Percentiles rank a stretch among this genome's conserved stretches.
These are phyloP conservation scores for Dactylorhiza incarnata DNA, from an alignment of 106 monocot species.

Conservation along the genomic window DNA sequence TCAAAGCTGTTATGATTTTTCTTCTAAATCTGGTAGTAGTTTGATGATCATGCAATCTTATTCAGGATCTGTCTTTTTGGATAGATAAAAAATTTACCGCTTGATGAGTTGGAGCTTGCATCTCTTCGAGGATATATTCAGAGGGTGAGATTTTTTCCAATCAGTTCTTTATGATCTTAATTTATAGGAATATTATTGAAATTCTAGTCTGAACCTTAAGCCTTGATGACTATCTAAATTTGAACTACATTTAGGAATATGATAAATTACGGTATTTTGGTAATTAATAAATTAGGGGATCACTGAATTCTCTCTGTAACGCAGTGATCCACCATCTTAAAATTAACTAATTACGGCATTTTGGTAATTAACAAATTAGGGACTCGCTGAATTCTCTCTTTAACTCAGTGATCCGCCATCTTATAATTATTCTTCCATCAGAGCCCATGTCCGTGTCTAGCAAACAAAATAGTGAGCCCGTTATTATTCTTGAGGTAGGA, in stretches of 20 bases:
- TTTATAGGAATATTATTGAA: background rate
- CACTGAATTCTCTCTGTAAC: too few species aligned
- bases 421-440: too few species aligned
- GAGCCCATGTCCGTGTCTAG: too few species aligned
- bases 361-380: background rate
- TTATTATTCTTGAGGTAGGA: too few species aligned
- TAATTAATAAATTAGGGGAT: background rate
- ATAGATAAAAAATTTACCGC: slow-evolving; percentile 82
- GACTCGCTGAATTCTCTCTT: too few species aligned
- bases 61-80: slow-evolving; percentile 14
- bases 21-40: background rate
- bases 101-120: slow-evolving; percentile 97
- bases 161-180: background rate
- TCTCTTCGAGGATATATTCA: slow-evolving; percentile 93
- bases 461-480: too few species aligned
- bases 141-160: slow-evolving; percentile 31
- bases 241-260: background rate
- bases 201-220: background rate
- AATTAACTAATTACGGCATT: background rate
- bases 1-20: slow-evolving; percentile 1
- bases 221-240: background rate
- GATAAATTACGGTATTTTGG: background rate
- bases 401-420: too few species aligned
- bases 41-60: slow-evolving; percentile 2
- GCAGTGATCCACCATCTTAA: too few species aligned